Evolutionary conservation across 2,329 filamentous ascomycete species (phyloP).

Genomic region (Alternaria angustiovoidea): DNA sequence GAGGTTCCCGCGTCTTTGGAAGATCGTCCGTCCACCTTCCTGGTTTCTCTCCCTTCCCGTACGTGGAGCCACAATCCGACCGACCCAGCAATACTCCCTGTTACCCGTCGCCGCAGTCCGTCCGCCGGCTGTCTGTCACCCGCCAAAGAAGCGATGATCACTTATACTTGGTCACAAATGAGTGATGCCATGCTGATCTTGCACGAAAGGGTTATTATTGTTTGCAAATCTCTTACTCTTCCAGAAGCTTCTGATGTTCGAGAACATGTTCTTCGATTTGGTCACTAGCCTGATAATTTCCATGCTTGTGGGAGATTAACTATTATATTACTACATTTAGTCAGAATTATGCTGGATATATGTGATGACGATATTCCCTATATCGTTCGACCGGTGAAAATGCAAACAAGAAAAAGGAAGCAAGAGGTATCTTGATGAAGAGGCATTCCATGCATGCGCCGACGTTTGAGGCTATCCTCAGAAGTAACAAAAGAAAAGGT

Average conservation of each 20-base stretch:
- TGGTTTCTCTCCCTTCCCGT: neutral
- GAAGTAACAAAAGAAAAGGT: slow-evolving; percentile 1
- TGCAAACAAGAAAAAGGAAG: slow-evolving; percentile 16
- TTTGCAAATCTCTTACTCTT: slow-evolving; percentile 1
- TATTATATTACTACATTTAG: slow-evolving; percentile 12
- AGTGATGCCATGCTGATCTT: neutral
- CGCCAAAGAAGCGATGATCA: slow-evolving; percentile 6
- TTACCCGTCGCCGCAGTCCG: slow-evolving; percentile 4
- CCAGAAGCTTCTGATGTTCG: slow-evolving; percentile 1
- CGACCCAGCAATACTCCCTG: slow-evolving; percentile 2
- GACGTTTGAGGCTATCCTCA: neutral
- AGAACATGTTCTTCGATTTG: neutral
- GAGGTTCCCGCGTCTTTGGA: neutral
- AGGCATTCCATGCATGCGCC: slow-evolving; percentile 21
- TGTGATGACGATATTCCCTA: slow-evolving; percentile 3
- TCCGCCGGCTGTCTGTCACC: slow-evolving; percentile 1
- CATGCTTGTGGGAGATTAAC: neutral
- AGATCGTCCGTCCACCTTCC: neutral
- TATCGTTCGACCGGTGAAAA: slow-evolving; percentile 1
- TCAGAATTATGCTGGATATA: slow-evolving; percentile 4
- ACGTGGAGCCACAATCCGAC: slow-evolving; percentile 1
- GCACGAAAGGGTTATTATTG: neutral
- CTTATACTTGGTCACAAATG: neutral
- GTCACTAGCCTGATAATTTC: neutral
- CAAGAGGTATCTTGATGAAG: slow-evolving; percentile 34